Percentiles rank a stretch among this genome's conserved stretches.
phyloP scores from a whole-genome alignment of 768 basidiomycete species.

The Lentinus brumalis region DNA sequence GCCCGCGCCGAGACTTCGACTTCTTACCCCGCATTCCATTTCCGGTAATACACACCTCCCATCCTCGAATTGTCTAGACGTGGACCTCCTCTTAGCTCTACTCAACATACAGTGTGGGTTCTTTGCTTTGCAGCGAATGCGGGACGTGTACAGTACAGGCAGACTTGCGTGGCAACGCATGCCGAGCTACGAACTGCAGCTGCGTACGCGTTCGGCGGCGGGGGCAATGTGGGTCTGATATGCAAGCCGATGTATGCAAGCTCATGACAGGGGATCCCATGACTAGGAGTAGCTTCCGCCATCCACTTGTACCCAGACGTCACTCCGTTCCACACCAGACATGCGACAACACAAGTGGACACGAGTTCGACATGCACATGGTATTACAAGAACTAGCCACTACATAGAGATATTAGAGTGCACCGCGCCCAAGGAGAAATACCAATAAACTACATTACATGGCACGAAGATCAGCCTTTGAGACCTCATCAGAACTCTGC shows the following conservation, averaged over 20 bases:
- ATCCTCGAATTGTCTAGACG: neutral
- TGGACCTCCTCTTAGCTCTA: neutral
- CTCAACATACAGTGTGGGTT: no score
- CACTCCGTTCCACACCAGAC: no score
- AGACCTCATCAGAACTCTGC: no score
- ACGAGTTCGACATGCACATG: neutral
- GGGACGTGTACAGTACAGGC: no score
- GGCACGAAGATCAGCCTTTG: neutral
- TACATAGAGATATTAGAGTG: neutral
- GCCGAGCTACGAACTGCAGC: no score
- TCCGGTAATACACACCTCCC: neutral
- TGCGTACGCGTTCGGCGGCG: no score
- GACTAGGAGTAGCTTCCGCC: no score
- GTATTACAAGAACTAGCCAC: neutral
- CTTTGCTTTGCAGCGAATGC: neutral
- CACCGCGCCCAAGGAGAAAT: neutral
- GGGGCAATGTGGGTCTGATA: no score
- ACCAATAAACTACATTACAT: neutral
- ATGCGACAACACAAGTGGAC: neutral
- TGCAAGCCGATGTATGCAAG: no score
- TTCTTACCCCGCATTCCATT: slow-evolving; percentile 10
- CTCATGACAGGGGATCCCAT: no score
- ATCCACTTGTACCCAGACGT: no score
- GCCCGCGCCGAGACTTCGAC: slow-evolving; percentile 6
- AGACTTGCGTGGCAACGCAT: no score